Conservation (phyloP, 2,329 filamentous ascomycete species). For the Monosporascus sp. region DNA sequence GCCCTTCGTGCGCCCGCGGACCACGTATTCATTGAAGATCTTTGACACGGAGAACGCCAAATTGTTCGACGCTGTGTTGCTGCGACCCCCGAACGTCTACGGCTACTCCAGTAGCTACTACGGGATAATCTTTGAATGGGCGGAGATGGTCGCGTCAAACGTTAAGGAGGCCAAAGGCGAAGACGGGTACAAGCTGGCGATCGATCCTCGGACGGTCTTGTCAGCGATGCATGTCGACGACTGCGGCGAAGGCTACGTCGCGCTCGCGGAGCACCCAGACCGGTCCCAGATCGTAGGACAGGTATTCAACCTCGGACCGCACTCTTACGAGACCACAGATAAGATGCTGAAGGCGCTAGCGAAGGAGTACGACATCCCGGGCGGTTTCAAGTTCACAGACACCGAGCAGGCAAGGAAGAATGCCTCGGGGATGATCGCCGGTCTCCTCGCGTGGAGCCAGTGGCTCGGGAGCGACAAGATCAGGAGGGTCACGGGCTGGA, state of each 20-base stretch:
- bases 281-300: slow-evolving; percentile 30
- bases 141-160: slow-evolving; percentile 16
- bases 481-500: slow-evolving; percentile 35
- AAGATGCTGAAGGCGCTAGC: slow-evolving; percentile 34
- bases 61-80: slow-evolving; percentile 37
- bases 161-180: slow-evolving; percentile 7
- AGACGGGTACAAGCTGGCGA: slow-evolving; percentile 25
- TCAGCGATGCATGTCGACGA: slow-evolving; percentile 46
- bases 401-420: neutral
- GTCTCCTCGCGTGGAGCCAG: slow-evolving; percentile 32
- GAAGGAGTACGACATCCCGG: slow-evolving; percentile 33
- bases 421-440: neutral
- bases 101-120: slow-evolving; percentile 41
- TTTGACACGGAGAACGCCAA: slow-evolving; percentile 35
- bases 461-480: slow-evolving; percentile 40
- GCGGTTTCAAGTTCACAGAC: slow-evolving; percentile 22
- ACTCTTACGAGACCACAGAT: slow-evolving; percentile 37
- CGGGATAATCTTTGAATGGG: slow-evolving; percentile 31
- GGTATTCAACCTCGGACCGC: slow-evolving; percentile 41
- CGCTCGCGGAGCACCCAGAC: slow-evolving; percentile 33
- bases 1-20: slow-evolving; percentile 24
- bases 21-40: slow-evolving; percentile 27
- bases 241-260: slow-evolving; percentile 42
- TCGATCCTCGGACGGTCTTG: slow-evolving; percentile 33
- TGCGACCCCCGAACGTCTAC: slow-evolving; percentile 43